Evolutionary conservation across 768 basidiomycete genomes (phyloP), one percentile per base, ranked within the genome.

Genomic region (Auriscalpium orientale): DNA sequence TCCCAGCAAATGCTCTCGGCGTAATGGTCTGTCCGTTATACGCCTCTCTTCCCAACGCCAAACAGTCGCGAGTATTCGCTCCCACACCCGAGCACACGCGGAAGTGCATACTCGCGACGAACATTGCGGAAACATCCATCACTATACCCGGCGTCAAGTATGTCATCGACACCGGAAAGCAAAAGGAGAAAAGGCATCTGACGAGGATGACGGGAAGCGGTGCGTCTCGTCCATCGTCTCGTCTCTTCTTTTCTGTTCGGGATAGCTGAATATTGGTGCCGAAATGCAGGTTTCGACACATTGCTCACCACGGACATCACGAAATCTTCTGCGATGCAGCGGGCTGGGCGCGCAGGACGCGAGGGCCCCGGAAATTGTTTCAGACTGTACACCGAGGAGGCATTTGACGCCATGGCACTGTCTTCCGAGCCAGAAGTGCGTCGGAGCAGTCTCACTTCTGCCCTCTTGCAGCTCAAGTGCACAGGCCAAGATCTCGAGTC

Each of bases 71-170:
- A 66, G 90, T 90, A 48, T 98, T 98, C 70, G 66, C 70, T 0
- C 72, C 82, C 1, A 71, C 89, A 0, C 83, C 87, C 13, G 66
- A 80, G 1, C 79, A 83, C 52, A 82, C 80, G 2, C 82, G 97
- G 55, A 95, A 98, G 71, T 89, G 94, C 71, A 92, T 99, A 59
- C 76, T 99, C 40, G 88, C 97, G 2, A 99, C 97, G 16, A 99
- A 98, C 70, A 95, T 99, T 56, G 97, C 97, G 11, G 97, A 99
- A 71, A 98, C 97, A 0, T 91, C 89, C 12, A 92, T 99, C 67
- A 98, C 97, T 13, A 97, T 99, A 66, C 93, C 95, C 3, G 94
- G 94, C 0, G 85, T 99, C 55, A 87, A 83, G 64, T 98, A 91
- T 69, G 95, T 99, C 8, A 90, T 99, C 40, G 97, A 99, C 71